Conservation (phyloP, 768 basidiomycete species). For the Xerocomellus chrysenteron region DNA sequence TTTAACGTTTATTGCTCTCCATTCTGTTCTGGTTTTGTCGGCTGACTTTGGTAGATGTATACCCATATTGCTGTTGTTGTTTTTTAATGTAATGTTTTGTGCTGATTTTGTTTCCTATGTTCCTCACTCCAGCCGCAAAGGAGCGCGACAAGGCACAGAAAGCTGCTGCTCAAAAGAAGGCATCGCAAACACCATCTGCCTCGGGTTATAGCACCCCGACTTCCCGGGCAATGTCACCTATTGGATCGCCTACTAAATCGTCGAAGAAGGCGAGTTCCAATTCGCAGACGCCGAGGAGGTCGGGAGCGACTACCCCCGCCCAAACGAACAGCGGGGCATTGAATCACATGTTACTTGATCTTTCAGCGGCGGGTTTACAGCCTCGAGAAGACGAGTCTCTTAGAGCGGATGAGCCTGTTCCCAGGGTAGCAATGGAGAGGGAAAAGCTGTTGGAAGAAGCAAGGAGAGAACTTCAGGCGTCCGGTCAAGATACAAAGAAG, state of each 20-base stretch:
- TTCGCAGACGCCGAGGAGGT: conserved; percentile 33
- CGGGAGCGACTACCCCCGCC: conserved; percentile 45
- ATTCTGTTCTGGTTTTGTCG: conserved; percentile 16
- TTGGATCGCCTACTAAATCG: conserved; percentile 41
- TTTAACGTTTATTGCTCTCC: conserved; percentile 12
- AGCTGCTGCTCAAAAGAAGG: conserved; percentile 44
- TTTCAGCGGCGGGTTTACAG: conserved; percentile 69
- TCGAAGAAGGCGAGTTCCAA: conserved; percentile 40
- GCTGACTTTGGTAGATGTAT: conserved; percentile 30
- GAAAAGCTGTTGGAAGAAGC: conserved; percentile 88
- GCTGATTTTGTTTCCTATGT: conserved; percentile 37
- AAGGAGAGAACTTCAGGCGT: conserved; percentile 45
- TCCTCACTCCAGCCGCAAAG: conserved; percentile 59
- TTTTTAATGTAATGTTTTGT: conserved; percentile 37
- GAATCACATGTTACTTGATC: conserved; percentile 67
- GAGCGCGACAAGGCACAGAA: conserved; percentile 78
- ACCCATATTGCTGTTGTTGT: conserved; percentile 28
- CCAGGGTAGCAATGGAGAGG: conserved; percentile 64
- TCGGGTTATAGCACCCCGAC: conserved; percentile 41
- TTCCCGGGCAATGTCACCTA: conserved; percentile 45
- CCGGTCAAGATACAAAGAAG: conserved; percentile 57
- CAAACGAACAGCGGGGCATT: conserved; percentile 31
- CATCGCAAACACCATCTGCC: conserved; percentile 29
- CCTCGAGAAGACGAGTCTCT: conserved; percentile 41
- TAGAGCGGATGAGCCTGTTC: conserved; percentile 47